These are phyloP conservation scores for Lentinula raphanica DNA, from an alignment of 768 basidiomycete genomes.

Conservation along the genomic window DNA sequence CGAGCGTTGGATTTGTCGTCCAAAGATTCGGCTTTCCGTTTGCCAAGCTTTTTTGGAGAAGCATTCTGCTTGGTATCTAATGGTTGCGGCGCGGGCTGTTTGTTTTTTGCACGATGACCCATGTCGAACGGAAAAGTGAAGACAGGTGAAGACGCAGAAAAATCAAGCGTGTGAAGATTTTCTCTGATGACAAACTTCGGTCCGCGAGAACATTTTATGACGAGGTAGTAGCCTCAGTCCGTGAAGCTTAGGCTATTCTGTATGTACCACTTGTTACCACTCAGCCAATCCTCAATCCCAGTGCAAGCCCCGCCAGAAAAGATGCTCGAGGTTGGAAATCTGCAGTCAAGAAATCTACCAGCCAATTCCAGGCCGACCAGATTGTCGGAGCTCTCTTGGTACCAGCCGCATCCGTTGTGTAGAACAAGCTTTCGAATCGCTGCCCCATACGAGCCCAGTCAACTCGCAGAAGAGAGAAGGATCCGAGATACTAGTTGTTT, in stretches of 20 bases:
- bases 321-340: constrained; percentile 90
- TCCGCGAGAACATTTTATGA: too few species aligned
- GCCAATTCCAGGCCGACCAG: constrained; percentile 57
- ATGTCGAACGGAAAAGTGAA: constrained; percentile 32
- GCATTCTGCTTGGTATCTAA: constrained; percentile 34
- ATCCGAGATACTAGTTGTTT: constrained; percentile 66
- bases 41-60: constrained; percentile 55
- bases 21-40: constrained; percentile 58
- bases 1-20: constrained; percentile 28
- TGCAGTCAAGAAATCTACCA: constrained; percentile 79
- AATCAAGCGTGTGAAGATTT: constrained; percentile 13
- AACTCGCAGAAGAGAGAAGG: constrained; percentile 64
- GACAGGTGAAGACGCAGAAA: constrained; percentile 15
- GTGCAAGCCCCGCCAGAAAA: constrained; percentile 75
- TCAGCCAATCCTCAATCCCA: constrained; percentile 82
- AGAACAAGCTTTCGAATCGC: constrained; percentile 70
- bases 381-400: constrained; percentile 57
- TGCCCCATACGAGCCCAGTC: constrained; percentile 69
- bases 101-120: constrained; percentile 84
- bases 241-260: too few species aligned
- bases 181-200: background rate
- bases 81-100: constrained; percentile 69
- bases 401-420: constrained; percentile 56
- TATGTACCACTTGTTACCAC: background rate
- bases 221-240: too few species aligned